Percentiles rank a stretch among this genome's conserved stretches.
Conservation (phyloP, 2,329 filamentous ascomycete genomes). For the Hypoxylon sp. region DNA sequence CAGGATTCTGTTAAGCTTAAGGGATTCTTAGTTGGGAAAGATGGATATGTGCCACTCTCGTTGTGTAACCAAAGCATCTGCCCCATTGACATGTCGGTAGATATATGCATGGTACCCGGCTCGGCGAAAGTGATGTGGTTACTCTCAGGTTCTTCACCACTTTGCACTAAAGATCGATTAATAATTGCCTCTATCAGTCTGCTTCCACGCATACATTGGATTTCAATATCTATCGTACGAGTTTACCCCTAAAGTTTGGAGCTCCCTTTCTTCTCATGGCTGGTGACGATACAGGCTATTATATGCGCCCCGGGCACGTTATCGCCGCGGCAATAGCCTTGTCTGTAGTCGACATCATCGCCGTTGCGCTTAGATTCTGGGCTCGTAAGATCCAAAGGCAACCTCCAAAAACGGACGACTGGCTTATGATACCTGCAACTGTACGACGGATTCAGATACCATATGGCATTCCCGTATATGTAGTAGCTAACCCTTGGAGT, state of each 20-base stretch:
- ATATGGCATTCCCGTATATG: not conserved
- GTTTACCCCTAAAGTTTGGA: not conserved
- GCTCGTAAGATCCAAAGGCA: conserved; percentile 36
- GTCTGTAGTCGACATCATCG: conserved; percentile 38
- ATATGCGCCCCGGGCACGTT: conserved; percentile 33
- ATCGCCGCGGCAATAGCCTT: conserved; percentile 34
- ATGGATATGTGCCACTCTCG: not conserved
- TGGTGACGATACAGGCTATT: conserved; percentile 16
- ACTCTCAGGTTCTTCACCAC: too few relatives aligned
- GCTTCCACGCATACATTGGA: not conserved
- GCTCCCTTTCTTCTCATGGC: conserved; percentile 14
- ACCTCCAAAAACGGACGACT: conserved; percentile 40
- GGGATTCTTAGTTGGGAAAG: not conserved
- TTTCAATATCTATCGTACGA: not conserved
- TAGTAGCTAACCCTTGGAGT: not conserved
- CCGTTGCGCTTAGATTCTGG: conserved; percentile 39
- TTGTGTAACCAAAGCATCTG: not conserved
- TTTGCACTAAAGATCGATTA: not conserved
- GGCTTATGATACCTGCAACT: conserved; percentile 45
- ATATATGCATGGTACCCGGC: not conserved
- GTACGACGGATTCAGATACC: conserved; percentile 15
- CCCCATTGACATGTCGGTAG: conserved; percentile 2
- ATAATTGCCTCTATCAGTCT: not conserved
- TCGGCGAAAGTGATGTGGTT: too few relatives aligned
- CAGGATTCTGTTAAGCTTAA: not conserved